phyloP scores from a whole-genome alignment of 208 protist genomes.

The Crithidia sp. region DNA sequence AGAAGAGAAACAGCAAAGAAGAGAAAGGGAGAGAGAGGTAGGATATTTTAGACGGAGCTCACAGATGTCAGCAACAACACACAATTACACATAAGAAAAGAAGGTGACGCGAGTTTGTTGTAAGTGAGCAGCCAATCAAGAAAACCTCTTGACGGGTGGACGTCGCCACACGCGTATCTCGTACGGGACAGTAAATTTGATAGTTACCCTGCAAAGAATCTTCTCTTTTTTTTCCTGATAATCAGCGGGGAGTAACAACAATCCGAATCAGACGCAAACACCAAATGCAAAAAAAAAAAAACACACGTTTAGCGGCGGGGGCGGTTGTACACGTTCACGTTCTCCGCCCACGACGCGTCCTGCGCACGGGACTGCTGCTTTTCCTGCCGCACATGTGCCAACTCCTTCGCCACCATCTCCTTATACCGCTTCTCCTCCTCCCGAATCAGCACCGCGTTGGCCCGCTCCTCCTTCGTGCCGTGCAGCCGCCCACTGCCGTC shows the following conservation, averaged over 20 bases:
- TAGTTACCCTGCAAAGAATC: too few species aligned
- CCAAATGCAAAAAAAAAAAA: not conserved
- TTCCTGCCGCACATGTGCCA: slow-evolving; percentile 46
- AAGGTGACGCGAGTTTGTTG: not conserved
- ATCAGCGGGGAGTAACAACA: too few species aligned
- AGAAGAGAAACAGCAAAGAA: not conserved
- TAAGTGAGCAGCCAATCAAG: too few species aligned
- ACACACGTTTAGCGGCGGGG: slow-evolving; percentile 6
- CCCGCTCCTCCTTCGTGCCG: slow-evolving; percentile 74
- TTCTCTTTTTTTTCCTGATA: too few species aligned
- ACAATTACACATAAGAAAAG: not conserved
- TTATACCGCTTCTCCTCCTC: slow-evolving; percentile 74
- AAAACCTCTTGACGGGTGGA: too few species aligned
- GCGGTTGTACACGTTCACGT: slow-evolving; percentile 38
- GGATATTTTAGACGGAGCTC: too few species aligned
- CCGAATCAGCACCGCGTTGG: slow-evolving; percentile 73
- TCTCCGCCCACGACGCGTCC: slow-evolving; percentile 72
- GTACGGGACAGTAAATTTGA: too few species aligned
- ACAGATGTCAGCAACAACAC: too few species aligned
- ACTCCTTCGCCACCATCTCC: slow-evolving; percentile 58
- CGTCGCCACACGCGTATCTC: too few species aligned
- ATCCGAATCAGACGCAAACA: too few species aligned
- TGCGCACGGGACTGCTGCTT: slow-evolving; percentile 45
- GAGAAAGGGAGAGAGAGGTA: not conserved
- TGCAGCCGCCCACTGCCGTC: slow-evolving; percentile 85